Conservation (phyloP, 495 filamentous ascomycete species). For the Filosporella fistucella region DNA sequence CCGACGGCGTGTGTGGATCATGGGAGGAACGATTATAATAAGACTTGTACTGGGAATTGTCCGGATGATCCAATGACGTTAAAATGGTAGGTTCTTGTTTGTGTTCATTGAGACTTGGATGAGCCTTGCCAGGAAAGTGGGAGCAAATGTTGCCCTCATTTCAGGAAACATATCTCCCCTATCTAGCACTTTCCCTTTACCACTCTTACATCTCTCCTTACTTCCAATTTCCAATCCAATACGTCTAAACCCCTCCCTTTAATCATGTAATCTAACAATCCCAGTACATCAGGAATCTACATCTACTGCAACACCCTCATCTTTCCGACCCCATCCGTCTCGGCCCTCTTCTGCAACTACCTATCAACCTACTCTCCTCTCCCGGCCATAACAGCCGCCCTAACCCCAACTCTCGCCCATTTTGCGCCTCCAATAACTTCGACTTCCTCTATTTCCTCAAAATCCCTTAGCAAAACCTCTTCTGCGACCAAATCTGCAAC, state of each 20-base stretch:
- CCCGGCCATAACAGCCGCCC: conserved; percentile 2
- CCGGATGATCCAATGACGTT: conserved; percentile 12
- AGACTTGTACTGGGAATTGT: conserved; percentile 11
- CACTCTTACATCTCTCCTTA: too few relatives aligned
- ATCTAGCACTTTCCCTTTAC: too few relatives aligned
- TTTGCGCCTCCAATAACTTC: conserved; percentile 32
- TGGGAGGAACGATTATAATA: conserved; percentile 7
- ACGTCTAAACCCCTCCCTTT: too few relatives aligned
- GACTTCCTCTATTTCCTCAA: conserved; percentile 35
- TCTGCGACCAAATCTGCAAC: neutral
- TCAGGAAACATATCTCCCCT: too few relatives aligned
- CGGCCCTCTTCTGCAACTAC: conserved; percentile 17
- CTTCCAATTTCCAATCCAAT: too few relatives aligned
- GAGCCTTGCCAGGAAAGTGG: too few relatives aligned
- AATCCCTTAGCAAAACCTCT: neutral
- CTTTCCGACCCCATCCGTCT: conserved; percentile 7
- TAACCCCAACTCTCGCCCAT: conserved; percentile 1
- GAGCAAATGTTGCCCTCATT: too few relatives aligned
- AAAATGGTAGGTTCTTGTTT: conserved; percentile 14
- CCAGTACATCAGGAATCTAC: conserved; percentile 16
- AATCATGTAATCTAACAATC: neutral
- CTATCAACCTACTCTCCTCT: conserved; percentile 1
- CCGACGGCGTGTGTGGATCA: conserved; percentile 13
- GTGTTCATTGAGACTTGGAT: neutral
- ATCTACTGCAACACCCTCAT: conserved; percentile 15